Percentiles rank a stretch among this genome's conserved stretches.
Conservation (phyloP, 2,329 filamentous ascomycete genomes). For the Fusarium xyrophilum region DNA sequence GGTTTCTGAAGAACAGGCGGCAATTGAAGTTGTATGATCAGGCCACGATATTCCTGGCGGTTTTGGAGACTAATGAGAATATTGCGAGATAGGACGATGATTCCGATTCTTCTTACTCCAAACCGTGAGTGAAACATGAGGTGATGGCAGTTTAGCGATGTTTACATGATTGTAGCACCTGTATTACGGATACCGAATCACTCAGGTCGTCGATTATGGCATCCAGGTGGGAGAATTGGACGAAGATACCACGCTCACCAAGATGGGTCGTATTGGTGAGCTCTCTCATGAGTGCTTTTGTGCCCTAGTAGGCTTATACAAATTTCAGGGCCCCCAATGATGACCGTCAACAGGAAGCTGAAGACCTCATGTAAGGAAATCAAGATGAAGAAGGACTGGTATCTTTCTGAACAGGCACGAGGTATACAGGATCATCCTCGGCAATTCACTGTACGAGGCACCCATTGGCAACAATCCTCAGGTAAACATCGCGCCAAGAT, state of each 20-base stretch:
- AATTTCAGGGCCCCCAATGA: slow-evolving; percentile 39
- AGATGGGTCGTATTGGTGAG: slow-evolving; percentile 50
- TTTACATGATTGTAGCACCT: background rate
- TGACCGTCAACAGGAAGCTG: slow-evolving; percentile 40
- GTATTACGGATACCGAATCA: slow-evolving; percentile 30
- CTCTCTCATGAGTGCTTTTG: accelerated
- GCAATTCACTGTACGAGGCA: slow-evolving; percentile 44
- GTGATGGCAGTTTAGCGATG: no score
- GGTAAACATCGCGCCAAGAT: background rate
- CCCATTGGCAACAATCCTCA: slow-evolving; percentile 44
- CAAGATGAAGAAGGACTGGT: no score
- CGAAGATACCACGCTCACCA: slow-evolving; percentile 57
- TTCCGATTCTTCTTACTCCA: slow-evolving; percentile 27
- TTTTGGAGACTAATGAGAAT: background rate
- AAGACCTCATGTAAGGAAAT: slow-evolving; percentile 37
- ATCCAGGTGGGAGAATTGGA: slow-evolving; percentile 53
- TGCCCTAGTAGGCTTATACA: background rate
- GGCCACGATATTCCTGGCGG: accelerated
- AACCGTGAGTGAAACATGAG: background rate
- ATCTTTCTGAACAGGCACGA: slow-evolving; percentile 28
- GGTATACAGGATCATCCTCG: slow-evolving; percentile 41
- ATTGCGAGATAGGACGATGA: slow-evolving; percentile 2
- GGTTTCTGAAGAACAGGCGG: background rate
- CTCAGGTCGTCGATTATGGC: slow-evolving; percentile 30
- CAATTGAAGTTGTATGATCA: slow-evolving; percentile 24